Evolutionary conservation across 331 rosid genomes (phyloP).

Genomic region (Cydonia oblonga): DNA sequence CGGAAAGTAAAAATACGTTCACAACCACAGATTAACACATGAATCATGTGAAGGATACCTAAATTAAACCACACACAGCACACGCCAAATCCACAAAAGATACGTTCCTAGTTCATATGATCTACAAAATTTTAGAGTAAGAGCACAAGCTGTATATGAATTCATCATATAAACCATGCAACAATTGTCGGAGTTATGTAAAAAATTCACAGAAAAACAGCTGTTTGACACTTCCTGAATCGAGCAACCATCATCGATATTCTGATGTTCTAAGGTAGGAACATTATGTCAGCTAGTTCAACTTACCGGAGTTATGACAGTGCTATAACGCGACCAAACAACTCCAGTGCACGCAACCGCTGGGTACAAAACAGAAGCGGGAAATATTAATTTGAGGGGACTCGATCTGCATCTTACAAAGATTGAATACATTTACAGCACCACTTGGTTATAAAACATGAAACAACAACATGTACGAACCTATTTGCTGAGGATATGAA

Average conservation of each 20-base stretch:
- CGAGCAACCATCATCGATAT: not conserved
- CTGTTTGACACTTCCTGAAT: not conserved
- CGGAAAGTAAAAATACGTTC: too few species aligned
- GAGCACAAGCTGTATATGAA: not conserved
- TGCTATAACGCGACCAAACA: slow-evolving; percentile 42
- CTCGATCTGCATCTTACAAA: too few species aligned
- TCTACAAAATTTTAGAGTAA: not conserved
- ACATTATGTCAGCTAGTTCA: not conserved
- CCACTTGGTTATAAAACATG: not conserved
- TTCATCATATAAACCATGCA: not conserved
- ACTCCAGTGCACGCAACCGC: slow-evolving; percentile 36
- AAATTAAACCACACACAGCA: too few species aligned
- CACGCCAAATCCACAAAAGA: not conserved
- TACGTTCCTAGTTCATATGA: not conserved
- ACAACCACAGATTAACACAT: too few species aligned
- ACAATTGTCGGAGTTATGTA: not conserved
- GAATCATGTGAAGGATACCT: too few species aligned
- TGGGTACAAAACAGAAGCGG: slow-evolving; percentile 1
- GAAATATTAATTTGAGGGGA: not conserved
- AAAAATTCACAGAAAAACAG: not conserved
- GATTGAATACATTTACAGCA: too few species aligned
- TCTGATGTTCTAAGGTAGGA: not conserved
- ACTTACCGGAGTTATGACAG: slow-evolving; percentile 43
- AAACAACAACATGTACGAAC: slow-evolving; percentile 5
- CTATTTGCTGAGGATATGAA: slow-evolving; percentile 85